Base-by-base conservation (phyloP, 2,329 filamentous ascomycete genomes). In the Endocalyx cinctus region DNA sequence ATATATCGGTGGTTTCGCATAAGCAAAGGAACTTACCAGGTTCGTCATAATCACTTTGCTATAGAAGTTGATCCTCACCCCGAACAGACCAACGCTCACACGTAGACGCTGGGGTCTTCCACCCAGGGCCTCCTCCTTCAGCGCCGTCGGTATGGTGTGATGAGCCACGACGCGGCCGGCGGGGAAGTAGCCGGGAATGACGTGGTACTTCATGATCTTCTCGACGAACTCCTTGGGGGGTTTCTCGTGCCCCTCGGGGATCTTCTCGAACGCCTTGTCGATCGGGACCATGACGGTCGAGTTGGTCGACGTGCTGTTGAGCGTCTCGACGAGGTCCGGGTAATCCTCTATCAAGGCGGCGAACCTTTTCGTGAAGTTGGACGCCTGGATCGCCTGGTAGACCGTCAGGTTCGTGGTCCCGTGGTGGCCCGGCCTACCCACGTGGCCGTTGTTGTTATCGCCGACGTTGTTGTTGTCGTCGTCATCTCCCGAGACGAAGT, bases 211-310 rank as follows among this genome's bases (percentile, higher is more conserved):
- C 2, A 94, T 62, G 5, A 89, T 54, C 33, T 71, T 69, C 63
- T 85, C 77, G 41, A 94, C 57, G 28, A 80, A 62, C 48, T 90
- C 80, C 58, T 87, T 82, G 36, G 73, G 72, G 5, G 80, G 81
- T 62, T 86, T 79, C 42, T 69, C 30, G 17, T 33, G 50, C 57
- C 69, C 54, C 14, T 69, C 50, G 3, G 72, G 72, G 16, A 79
- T 59, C 45, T 72, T 65, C 41, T 82, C 76, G 48, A 96, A 90
- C 0, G 87, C 87, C 31, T 70, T 65, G 55, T 95, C 78, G 1
- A 76, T 79, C 0, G 89, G 89, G 2, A 85, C 84, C 50, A 95
- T 94, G 31, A 92, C 61, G 1, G 89, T 95, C 52, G 82, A 77
- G 58, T 90, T 89, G 15, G 74, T 67, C 22, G 74, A 63, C 2